Conservation (phyloP, 2,329 filamentous ascomycete species). For the Neofusicoccum parvum region DNA sequence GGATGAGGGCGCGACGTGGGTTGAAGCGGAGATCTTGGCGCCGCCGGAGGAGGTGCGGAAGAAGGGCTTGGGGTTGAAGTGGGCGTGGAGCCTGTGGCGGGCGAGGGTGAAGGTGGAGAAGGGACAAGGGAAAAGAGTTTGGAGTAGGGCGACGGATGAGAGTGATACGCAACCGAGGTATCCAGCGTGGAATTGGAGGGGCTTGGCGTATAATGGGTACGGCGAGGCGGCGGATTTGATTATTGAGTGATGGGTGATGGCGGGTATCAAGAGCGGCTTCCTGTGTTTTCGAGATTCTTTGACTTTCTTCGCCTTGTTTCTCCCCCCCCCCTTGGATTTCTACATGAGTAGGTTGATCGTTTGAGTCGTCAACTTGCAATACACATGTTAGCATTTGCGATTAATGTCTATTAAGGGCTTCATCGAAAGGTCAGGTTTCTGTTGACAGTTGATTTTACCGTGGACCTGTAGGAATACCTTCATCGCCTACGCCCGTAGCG, state of each 20-base stretch:
- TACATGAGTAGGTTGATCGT: too few species aligned
- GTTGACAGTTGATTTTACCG: too few species aligned
- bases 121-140: constrained; percentile 47
- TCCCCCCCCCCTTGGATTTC: too few species aligned
- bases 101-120: constrained; percentile 46
- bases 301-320: too few species aligned
- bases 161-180: constrained; percentile 54
- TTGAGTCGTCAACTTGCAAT: too few species aligned
- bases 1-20: constrained; percentile 54
- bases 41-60: not conserved
- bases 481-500: too few species aligned
- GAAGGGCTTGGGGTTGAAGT: constrained; percentile 41
- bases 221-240: constrained; percentile 55
- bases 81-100: constrained; percentile 62
- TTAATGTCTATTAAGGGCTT: too few species aligned
- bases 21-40: constrained; percentile 45
- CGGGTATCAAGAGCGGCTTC: too few species aligned
- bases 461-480: too few species aligned
- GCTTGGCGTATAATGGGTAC: constrained; percentile 63
- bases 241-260: constrained; percentile 32
- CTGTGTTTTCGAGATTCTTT: too few species aligned
- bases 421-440: too few species aligned
- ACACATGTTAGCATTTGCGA: too few species aligned
- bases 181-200: constrained; percentile 60
- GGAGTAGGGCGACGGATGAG: constrained; percentile 58